Base-by-base conservation (phyloP, 768 basidiomycete genomes). In the Gloeopeniophorella convolvens region DNA sequence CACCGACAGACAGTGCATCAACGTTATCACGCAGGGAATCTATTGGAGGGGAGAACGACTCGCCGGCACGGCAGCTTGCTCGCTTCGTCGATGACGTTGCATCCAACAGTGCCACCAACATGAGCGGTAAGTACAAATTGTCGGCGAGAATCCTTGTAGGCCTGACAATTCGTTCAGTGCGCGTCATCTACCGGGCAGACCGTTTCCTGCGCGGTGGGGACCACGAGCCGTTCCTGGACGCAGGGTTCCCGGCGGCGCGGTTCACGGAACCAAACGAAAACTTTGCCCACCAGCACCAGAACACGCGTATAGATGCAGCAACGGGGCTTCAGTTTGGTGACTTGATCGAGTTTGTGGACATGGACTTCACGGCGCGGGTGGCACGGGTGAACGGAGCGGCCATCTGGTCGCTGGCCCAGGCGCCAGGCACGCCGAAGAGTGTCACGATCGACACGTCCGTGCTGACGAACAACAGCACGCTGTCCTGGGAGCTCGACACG, bases 261-360 rank as follows among this genome's bases (percentile, higher is more conserved):
- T 79, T 78, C 66, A 78, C 75, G 1, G 78, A 79, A 54, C 77
- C 77, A 7, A 65, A 74, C 60, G 77, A 80, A 61, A 71, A 79
- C 59, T 78, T 76, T 59, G 75, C 73, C 28, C 77, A 78, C 58
- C 77, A 80, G 61, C 76, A 79, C 60, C 78, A 80, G 60, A 71
- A 80, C 58, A 68, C 74, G 35, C 72, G 77, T 21, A 69, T 80
- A 36, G 61, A 62, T 46, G 23, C 53, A 16, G 66, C 62, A 30
- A 67, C 75, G 30, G 76, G 76, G 7, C 60, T 71, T n/a, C 77
- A 79, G 59, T 78, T 76, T 56, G 78, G 78, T 30, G 78, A 80
- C 61, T 70, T 78, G 37, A 58, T 64, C 37, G 72, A 78, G 58
- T 79, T 78, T 55, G 70, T 69, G 60, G 77, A 80, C 65, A 72